Evolutionary conservation across 306 rosid species (phyloP), one percentile per base, ranked within the genome.

Genomic region (Amphicarpaea edgeworthii): DNA sequence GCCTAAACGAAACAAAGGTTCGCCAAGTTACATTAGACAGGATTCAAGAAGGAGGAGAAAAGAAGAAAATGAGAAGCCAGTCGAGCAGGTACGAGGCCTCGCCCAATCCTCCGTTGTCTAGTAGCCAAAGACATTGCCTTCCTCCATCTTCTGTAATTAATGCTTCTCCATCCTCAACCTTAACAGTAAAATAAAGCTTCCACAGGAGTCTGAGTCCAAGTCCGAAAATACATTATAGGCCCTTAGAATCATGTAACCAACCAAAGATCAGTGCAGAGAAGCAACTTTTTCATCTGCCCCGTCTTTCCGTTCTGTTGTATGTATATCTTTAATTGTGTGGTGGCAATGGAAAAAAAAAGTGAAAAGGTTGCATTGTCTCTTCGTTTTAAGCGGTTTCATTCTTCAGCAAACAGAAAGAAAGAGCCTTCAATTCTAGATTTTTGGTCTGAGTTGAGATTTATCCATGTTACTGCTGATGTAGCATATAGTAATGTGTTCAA

Each of bases 1-100:
- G 92, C 63, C 81, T 95, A 42, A 90, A 88, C 17, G 97, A 95
- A 17, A 77, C 88, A 10, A 92, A 84, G 84, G 83, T 95, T 74
- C 83, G 85, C 50, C 88, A 79, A 68, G 85, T 78, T 65, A 45
- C 87, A 34, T 50, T 85, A 7, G 85, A 55, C 34, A 85, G 50
- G 79, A 46, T 41, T 67, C 82, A 51, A 2, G 89, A 86, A 19
- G 85, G 85, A 19, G 85, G 85, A 37, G 93, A 86, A 14, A 90
- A 77, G 85, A 92, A 86, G 88, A 95, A 88, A 59, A 49, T 84
- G 66, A 86, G 90, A 79, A 87, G 90, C 73, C 93, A 77, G 28
- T 90, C 97, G 9, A 79, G 85, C 79, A 86, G 83, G 84, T 79
- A 28, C 9, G 79, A 69, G 4, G 57, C 85, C 16, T 70, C 80